Evolutionary conservation across 106 monocot genomes (phyloP).

Genomic region (Agapanthus africanus): DNA sequence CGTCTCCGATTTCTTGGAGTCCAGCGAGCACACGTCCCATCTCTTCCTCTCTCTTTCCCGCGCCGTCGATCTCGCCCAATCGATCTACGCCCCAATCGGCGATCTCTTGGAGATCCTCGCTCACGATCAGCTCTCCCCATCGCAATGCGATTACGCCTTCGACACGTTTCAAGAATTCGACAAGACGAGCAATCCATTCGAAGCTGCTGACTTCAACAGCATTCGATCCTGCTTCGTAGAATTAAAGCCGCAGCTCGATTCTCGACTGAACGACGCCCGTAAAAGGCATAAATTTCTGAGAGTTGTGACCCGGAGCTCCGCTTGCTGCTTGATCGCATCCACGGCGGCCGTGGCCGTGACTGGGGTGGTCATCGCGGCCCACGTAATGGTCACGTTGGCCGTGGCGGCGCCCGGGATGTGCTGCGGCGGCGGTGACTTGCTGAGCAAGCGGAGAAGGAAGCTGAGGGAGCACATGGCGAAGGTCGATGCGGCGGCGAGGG

Average conservation of each 20-base stretch:
- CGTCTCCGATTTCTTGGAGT: conserved; percentile 48
- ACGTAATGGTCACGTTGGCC: conserved; percentile 26
- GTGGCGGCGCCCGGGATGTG: conserved; percentile 4
- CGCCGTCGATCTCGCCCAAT: conserved; percentile 29
- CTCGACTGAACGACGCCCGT: conserved; percentile 22
- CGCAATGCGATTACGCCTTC: conserved; percentile 50
- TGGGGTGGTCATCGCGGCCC: conserved; percentile 42
- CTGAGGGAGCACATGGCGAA: conserved; percentile 34
- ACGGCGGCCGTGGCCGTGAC: conserved; percentile 22
- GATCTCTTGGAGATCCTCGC: conserved; percentile 43
- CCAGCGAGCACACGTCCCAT: conserved; percentile 56
- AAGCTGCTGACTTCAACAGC: conserved; percentile 25
- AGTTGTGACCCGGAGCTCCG: conserved; percentile 20
- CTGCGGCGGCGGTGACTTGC: conserved; percentile 10
- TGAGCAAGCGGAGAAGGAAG: conserved; percentile 11
- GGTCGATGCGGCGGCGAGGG: conserved; percentile 55
- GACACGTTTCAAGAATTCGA: conserved; percentile 35
- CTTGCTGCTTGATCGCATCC: conserved; percentile 37
- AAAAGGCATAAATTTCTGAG: conserved; percentile 28
- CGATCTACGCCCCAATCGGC: conserved; percentile 52
- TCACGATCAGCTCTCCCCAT: conserved; percentile 14
- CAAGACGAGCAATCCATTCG: conserved; percentile 49
- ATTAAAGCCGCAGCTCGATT: conserved; percentile 50
- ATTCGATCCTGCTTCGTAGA: conserved; percentile 32
- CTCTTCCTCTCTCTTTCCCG: conserved; percentile 58